Evolutionary conservation across 148 eudicot genomes (phyloP), one percentile per base, ranked within the genome.

Genomic region (Cornus suecica): DNA sequence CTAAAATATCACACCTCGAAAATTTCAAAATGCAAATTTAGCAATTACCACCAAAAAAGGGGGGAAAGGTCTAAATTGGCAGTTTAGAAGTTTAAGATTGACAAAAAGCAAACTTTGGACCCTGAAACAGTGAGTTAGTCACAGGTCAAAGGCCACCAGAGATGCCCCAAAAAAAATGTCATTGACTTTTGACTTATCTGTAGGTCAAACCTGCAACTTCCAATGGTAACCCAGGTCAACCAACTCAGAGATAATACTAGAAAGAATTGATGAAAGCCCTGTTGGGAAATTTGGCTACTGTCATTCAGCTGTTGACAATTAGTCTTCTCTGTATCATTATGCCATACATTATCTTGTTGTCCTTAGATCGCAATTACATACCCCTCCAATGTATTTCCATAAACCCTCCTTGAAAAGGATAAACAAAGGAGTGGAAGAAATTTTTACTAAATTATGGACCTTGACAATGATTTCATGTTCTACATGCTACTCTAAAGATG

Each of bases 41-140:
- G 54, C 4, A n/a, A n/a, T n/a, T n/a, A 48, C 15, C 54, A 48
- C 3, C 11, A 48, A 10, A 48, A 48, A 5, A 10, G 14, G 14
- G 0, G 14, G 0, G 15, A 13, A 11, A 48, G 15, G 54, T 16
- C 3, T 48, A 48, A 1, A 81, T 91, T 88, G 4, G 18, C 20
- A 48, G 0, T 48, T 48, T 48, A 48, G 7, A 48, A 13, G 54
- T 11, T 48, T 1, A 16, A 48, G 54, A 48, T 48, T 48, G 54
- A 13, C 52, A 48, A 48, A 37, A 48, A 48, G 54, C 18, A 18
- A 48, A 48, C 54, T 48, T 48, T 48, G 20, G 54, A 48, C 2
- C 13, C 54, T 48, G 54, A 48, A 11, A 16, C 54, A 16, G 54
- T 48, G 0, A 48, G 54, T 11, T 48, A 48, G 54, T 13, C 18